Evolutionary conservation across 2,329 filamentous ascomycete species (phyloP).

Genomic region (Beauveria sp.): DNA sequence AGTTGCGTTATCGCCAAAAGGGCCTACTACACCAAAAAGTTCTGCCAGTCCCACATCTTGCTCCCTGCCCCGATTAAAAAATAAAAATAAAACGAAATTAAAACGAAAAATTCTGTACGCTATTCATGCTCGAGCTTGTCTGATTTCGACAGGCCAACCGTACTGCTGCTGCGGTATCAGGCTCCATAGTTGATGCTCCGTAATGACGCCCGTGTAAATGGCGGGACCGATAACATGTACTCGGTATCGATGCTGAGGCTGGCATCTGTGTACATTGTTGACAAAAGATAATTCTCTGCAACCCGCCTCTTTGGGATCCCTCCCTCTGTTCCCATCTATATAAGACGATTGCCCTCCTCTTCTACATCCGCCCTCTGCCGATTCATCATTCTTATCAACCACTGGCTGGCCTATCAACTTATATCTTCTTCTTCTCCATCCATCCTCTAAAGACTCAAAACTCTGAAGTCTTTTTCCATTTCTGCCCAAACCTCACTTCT

Average conservation of each 20-base stretch:
- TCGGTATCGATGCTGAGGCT: conserved; percentile 1
- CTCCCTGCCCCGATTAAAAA: background rate
- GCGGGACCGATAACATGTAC: conserved; percentile 10
- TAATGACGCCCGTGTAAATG: conserved; percentile 12
- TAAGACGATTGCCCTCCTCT: conserved; percentile 1
- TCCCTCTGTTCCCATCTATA: conserved; percentile 2
- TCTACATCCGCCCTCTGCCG: background rate
- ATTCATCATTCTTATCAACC: background rate
- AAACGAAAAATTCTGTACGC: background rate
- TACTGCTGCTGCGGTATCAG: conserved; percentile 8
- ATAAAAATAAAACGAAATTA: background rate
- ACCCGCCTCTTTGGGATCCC: background rate
- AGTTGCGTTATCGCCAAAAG: conserved; percentile 9
- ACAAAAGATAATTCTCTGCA: background rate
- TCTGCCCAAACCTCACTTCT: background rate
- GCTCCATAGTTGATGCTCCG: conserved; percentile 10
- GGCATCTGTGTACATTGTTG: conserved; percentile 4
- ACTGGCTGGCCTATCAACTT: background rate
- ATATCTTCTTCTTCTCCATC: background rate
- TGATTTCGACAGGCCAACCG: background rate
- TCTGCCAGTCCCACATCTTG: background rate
- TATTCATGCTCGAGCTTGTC: background rate
- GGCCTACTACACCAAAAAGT: background rate
- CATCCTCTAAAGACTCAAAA: background rate
- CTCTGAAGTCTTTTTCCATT: background rate